These are phyloP conservation scores for Eucalyptus erythrocorys DNA, from an alignment of 345 rosid species.

Conservation along the genomic window DNA sequence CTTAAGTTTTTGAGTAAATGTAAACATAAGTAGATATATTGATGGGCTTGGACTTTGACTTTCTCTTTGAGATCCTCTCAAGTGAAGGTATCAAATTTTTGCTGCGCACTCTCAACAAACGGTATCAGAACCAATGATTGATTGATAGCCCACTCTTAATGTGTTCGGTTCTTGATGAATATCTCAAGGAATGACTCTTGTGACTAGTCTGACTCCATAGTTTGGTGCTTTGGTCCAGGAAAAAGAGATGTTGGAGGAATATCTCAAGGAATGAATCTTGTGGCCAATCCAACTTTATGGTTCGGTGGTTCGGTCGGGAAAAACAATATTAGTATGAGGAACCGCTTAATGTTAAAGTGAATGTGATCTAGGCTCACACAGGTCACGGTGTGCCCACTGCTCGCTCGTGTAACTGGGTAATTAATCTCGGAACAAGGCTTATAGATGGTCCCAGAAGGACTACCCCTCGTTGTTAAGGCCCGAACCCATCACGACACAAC, in stretches of 20 bases:
- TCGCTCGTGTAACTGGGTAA: neutral
- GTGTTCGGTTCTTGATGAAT: too few relatives aligned
- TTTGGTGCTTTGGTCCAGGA: fast-evolving
- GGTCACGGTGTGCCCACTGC: too few relatives aligned
- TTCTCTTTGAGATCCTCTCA: fast-evolving
- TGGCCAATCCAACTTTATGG: fast-evolving
- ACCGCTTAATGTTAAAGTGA: too few relatives aligned
- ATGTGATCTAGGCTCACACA: neutral
- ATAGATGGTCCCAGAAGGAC: neutral
- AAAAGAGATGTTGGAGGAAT: too few relatives aligned
- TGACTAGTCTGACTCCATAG: fast-evolving
- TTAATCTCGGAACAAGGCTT: neutral
- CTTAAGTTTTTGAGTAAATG: fast-evolving
- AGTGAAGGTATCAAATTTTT: fast-evolving
- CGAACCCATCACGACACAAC: neutral
- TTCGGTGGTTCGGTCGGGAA: too few relatives aligned
- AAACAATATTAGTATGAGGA: too few relatives aligned
- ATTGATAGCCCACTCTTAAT: too few relatives aligned
- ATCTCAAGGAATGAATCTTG: too few relatives aligned
- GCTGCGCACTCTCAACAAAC: too few relatives aligned
- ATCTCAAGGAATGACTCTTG: too few relatives aligned
- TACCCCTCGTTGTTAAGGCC: neutral
- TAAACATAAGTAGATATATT: fast-evolving
- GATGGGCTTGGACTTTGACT: fast-evolving
- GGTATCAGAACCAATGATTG: too few relatives aligned